phyloP scores from a whole-genome alignment of 1,139 yeast genomes.

The Yamadazyma kanchanaburiensis region DNA sequence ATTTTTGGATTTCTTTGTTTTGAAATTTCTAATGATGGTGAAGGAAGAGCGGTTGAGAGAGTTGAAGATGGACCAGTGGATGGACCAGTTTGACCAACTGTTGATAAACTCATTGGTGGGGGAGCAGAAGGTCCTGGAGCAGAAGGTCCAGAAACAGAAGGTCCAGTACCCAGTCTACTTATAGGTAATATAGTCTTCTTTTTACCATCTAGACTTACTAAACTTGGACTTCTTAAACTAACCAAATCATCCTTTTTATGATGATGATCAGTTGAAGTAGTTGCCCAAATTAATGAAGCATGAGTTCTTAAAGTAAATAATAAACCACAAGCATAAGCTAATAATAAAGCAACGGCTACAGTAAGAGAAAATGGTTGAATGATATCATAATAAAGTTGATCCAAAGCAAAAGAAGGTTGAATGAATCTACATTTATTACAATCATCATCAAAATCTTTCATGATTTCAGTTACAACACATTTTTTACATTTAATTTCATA shows the following conservation, averaged over 20 bases:
- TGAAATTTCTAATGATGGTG: constrained; percentile 21
- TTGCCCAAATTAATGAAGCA: constrained; percentile 95
- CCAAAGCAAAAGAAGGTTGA: constrained; percentile 69
- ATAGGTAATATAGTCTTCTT: constrained; percentile 1
- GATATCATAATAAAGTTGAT: constrained; percentile 60
- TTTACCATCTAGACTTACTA: constrained; percentile 28
- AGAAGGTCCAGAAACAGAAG: not conserved
- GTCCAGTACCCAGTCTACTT: constrained; percentile 1
- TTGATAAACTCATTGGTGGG: not conserved
- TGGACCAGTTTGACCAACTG: constrained; percentile 3
- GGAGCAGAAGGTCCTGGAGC: not conserved
- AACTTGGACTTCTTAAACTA: constrained; percentile 15
- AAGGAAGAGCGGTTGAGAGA: constrained; percentile 12
- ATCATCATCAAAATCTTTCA: constrained; percentile 21
- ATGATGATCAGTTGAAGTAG: constrained; percentile 33
- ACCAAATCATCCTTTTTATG: constrained; percentile 10
- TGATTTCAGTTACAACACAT: constrained; percentile 24
- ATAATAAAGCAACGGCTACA: constrained; percentile 76
- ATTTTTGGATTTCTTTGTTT: constrained; percentile 13
- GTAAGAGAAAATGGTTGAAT: constrained; percentile 79
- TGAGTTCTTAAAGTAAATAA: constrained; percentile 94
- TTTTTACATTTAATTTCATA: constrained; percentile 71
- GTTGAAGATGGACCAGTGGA: constrained; percentile 5
- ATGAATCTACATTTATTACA: constrained; percentile 76
- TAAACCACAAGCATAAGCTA: constrained; percentile 86